Conservation (phyloP, 1,139 yeast species). For the Lodderomyces parapsilosis region DNA sequence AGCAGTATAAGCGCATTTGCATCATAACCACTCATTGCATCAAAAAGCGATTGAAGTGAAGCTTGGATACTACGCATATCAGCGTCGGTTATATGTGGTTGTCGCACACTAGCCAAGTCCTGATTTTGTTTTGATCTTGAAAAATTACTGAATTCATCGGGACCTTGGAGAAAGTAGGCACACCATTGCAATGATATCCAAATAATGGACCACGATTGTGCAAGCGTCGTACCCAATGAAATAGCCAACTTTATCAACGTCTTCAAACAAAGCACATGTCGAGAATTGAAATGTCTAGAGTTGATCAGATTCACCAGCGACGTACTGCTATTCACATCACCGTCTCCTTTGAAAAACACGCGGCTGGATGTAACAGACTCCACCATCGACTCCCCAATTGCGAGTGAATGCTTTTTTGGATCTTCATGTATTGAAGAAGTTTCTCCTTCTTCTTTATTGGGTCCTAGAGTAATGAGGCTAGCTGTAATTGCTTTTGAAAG, state of each 20-base stretch:
- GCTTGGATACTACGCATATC: conserved; percentile 56
- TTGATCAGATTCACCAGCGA: conserved; percentile 6
- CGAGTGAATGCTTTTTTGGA: conserved; percentile 36
- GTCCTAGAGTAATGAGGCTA: conserved; percentile 24
- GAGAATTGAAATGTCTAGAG: conserved; percentile 50
- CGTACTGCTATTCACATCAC: background rate
- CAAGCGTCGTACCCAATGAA: conserved; percentile 72
- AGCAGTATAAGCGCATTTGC: conserved; percentile 47
- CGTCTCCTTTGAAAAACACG: conserved; percentile 12
- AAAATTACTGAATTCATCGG: conserved; percentile 41
- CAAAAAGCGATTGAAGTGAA: conserved; percentile 59
- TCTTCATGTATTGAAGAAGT: conserved; percentile 16
- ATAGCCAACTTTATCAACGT: conserved; percentile 76
- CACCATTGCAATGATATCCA: conserved; percentile 77
- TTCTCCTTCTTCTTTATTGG: conserved; percentile 9
- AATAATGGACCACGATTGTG: conserved; percentile 66
- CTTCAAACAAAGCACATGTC: conserved; percentile 74
- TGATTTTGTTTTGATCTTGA: conserved; percentile 19
- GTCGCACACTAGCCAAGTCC: conserved; percentile 19
- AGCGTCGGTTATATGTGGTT: conserved; percentile 28
- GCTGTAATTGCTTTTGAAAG: conserved; percentile 56
- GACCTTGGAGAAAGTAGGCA: conserved; percentile 61
- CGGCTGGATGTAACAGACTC: conserved; percentile 41
- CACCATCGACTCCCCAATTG: conserved; percentile 62
- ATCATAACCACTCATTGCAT: conserved; percentile 58